A percentile compares a stretch with the other conserved stretches of the same genome.
Conservation (phyloP, 140 eudicot species). For the Erigeron philadelphicus region DNA sequence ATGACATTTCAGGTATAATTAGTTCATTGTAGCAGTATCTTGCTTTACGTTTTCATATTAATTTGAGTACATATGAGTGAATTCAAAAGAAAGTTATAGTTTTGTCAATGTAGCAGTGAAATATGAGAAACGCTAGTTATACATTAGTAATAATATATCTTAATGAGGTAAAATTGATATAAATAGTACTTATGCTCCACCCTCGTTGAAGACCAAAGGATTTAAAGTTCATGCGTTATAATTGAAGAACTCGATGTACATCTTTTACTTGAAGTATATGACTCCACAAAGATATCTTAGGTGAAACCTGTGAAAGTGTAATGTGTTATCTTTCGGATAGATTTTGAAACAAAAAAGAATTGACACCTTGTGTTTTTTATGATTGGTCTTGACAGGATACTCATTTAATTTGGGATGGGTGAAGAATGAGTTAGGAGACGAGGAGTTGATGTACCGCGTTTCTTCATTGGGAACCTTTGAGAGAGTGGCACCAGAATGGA, state of each 20-base stretch:
- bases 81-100: too few relatives aligned
- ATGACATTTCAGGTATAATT: too few relatives aligned
- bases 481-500: slow-evolving; percentile 88
- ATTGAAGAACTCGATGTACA: background rate
- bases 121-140: too few relatives aligned
- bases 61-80: too few relatives aligned
- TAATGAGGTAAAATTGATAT: too few relatives aligned
- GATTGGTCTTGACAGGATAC: slow-evolving; percentile 43
- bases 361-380: background rate
- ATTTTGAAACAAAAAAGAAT: background rate
- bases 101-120: too few relatives aligned
- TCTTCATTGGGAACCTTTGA: slow-evolving; percentile 76
- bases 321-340: background rate
- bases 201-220: background rate
- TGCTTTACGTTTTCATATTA: too few relatives aligned
- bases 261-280: background rate
- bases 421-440: slow-evolving; percentile 40
- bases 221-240: background rate
- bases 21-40: too few relatives aligned
- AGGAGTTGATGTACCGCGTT: slow-evolving; percentile 48
- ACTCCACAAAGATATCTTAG: background rate
- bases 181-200: background rate
- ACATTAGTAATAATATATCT: too few relatives aligned
- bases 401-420: slow-evolving; percentile 65
- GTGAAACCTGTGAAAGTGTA: background rate